Evolutionary conservation across 2,329 filamentous ascomycete genomes (phyloP), one percentile per base, ranked within the genome.

Genomic region (Colletotrichum sp.): DNA sequence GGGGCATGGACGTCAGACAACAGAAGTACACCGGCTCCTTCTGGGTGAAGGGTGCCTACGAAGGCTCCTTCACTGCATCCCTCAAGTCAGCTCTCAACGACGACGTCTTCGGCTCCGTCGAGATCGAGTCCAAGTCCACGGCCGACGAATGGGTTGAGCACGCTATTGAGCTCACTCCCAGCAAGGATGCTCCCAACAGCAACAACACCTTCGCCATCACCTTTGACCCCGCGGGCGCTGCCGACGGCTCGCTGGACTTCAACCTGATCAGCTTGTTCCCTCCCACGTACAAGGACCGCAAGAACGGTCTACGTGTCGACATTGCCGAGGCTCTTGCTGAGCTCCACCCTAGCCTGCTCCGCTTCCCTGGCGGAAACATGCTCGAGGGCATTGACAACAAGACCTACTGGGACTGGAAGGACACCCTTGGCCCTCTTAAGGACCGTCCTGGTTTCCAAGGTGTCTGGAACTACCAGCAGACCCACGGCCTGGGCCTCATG

Each of bases 281-380:
- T 3, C 89, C 90, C 1, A 92, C 91, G 0, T 92, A 89, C 81
- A 92, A 92, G 77, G 84, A 86, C 76, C 86, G 89, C 59, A 83
- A 87, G 63, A 93, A 93, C 78, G 92, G 92, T 0, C 83, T 92
- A 55, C 85, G 91, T 8, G 82, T 87, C 10, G 91, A 93, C 67
- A 83, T 93, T 67, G 89, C 88, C 8, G 85, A 89, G 68, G 87
- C 88, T 8, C 82, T 93, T 3, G 88, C 87, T 5, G 87, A 84
- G 9, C 80, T 92, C 2, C 88, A 90, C 68, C 88, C 89, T 0
- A 60, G 87, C n/a, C 89, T 93, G 78, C 87, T 94, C 60, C 89
- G 93, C 18, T 90, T 93, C 74, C 92, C 93, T 0, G 93, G 93
- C 8, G 92, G 92, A 10, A 93, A 93, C 80, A 93, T 92, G 85